These are phyloP conservation scores for Globisporangium heterothallicum DNA, from an alignment of 352 stramenopile genomes.

Conservation along the genomic window DNA sequence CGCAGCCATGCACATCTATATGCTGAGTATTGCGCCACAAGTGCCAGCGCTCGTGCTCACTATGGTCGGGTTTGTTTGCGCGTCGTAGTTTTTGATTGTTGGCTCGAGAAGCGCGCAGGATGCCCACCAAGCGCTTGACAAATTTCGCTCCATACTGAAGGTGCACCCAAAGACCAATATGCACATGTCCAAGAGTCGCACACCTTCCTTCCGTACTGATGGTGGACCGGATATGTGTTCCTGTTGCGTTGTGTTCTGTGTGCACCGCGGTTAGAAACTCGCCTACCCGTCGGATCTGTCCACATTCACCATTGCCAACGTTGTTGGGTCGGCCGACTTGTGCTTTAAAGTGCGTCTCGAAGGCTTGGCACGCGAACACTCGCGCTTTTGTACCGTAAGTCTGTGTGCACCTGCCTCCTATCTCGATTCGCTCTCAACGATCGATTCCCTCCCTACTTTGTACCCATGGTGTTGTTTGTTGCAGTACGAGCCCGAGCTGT, in stretches of 20 bases:
- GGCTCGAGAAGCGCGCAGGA: slow-evolving; percentile 37
- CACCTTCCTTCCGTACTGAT: too few relatives aligned
- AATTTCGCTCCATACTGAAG: slow-evolving; percentile 54
- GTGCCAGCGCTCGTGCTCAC: background rate
- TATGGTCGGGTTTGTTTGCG: background rate
- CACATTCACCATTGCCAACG: slow-evolving; percentile 70
- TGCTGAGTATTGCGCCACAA: too few relatives aligned
- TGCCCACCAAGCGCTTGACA: slow-evolving; percentile 39
- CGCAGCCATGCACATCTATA: background rate
- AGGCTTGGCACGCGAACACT: slow-evolving; percentile 52
- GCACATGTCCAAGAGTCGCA: too few relatives aligned
- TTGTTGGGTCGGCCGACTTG: slow-evolving; percentile 91
- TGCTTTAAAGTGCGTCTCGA: slow-evolving; percentile 76
- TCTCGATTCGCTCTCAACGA: too few relatives aligned
- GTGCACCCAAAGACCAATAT: slow-evolving; percentile 13
- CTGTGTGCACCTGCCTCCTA: background rate
- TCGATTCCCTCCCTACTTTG: too few relatives aligned
- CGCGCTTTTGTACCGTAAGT: slow-evolving; percentile 76
- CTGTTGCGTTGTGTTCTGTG: background rate
- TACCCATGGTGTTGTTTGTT: background rate
- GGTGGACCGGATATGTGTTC: background rate
- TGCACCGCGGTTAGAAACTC: slow-evolving; percentile 40
- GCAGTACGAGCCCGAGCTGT: slow-evolving; percentile 96
- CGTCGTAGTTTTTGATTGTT: slow-evolving; percentile 53
- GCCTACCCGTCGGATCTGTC: slow-evolving; percentile 35